Base-by-base conservation (phyloP, 164 flowering plant genomes). In the Nymphaea colorata region DNA sequence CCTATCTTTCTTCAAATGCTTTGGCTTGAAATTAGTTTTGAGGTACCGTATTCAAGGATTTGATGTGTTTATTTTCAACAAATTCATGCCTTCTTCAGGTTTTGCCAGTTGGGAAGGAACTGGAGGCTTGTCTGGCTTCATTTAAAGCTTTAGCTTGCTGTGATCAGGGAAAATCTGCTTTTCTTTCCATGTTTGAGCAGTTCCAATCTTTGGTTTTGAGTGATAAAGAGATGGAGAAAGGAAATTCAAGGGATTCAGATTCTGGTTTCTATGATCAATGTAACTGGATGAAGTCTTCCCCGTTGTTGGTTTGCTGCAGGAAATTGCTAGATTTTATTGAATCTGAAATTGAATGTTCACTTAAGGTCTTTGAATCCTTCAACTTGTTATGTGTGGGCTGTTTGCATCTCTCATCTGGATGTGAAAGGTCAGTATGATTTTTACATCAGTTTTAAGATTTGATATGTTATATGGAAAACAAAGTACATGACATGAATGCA, bases 21-120 rank as follows among this genome's bases (percentile, higher is more conserved):
- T 25, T 25, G 36, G 36, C 36, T 25, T 25, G 36, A 25, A 25
- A 25, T 25, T 25, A 25, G 36, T 25, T 25, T 25, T 25, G 36
- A 25, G 36, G 36, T 25, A 0, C 36, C 36, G 36, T 25, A 25
- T 25, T 25, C 36, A 25, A 25, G 36, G 36, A 25, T 25, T 0
- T 1, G 1, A 25, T 25, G 36, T 25, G 1, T 25, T 25, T 25
- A 25, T 25, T 25, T 25, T 25, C 36, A 25, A 25, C 36, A 25
- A 25, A 25, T 14, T 4, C 55, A 7, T 47, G 55, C 7, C 55
- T 47, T 6, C 55, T 47, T 47, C 79, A 95, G 99, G 82, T 82
- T 62, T 82, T 95, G 61, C 98, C 94, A 8, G 84, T 87, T 80
- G 99, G 97, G 76, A 83, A 74, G 73, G 99, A 92, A 69, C 73